Percentiles rank a stretch among this genome's conserved stretches.
These are phyloP conservation scores for Penicillium goetzii DNA, from an alignment of 495 filamentous ascomycete species.

Conservation along the genomic window DNA sequence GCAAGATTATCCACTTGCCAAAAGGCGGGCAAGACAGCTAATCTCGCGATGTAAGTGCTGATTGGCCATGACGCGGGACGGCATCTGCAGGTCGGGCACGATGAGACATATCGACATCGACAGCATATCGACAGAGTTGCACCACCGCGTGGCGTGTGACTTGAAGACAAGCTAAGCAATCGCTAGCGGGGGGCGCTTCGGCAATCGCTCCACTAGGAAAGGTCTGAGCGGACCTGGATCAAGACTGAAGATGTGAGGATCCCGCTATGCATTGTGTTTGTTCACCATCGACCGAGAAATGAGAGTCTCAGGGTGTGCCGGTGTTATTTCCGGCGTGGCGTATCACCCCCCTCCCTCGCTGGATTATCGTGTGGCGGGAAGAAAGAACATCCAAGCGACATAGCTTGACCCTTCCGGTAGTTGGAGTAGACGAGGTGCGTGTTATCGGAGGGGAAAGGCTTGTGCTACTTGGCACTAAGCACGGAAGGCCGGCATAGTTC, in stretches of 20 bases:
- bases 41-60: neutral
- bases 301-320: neutral
- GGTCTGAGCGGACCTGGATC: constrained; percentile 7
- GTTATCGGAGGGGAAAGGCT: constrained; percentile 20
- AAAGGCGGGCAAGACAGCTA: constrained; percentile 9
- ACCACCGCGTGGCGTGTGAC: constrained; percentile 9
- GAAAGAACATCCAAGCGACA: neutral
- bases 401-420: neutral
- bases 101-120: constrained; percentile 16
- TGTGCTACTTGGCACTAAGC: constrained; percentile 3
- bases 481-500: constrained; percentile 10
- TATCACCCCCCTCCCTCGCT: constrained; percentile 12
- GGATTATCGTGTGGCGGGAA: neutral
- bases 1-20: constrained; percentile 12
- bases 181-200: constrained; percentile 12
- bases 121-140: neutral
- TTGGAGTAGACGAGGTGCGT: neutral
- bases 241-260: constrained; percentile 2
- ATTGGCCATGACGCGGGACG: constrained; percentile 16
- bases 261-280: neutral
- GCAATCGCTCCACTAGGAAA: constrained; percentile 13
- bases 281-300: neutral
- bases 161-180: constrained; percentile 21
- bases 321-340: constrained; percentile 4
- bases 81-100: constrained; percentile 11